Percentiles rank a stretch among this genome's conserved stretches.
Conservation (phyloP, 306 rosid genomes). For the Rosa multiflora region DNA sequence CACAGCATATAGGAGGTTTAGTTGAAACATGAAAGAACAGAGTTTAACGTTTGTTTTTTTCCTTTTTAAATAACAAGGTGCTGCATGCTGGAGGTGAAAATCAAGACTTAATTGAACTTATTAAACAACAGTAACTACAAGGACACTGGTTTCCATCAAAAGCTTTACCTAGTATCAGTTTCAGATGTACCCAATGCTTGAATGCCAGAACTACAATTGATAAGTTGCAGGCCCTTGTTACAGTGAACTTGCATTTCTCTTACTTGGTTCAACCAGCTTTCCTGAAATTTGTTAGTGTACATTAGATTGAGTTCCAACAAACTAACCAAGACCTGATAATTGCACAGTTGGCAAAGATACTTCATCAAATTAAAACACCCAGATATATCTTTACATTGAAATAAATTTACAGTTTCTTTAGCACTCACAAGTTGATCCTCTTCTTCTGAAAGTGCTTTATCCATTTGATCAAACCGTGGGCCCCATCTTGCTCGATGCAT, state of each 20-base stretch:
- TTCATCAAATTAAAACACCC: not conserved
- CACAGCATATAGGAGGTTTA: not conserved
- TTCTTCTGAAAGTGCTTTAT: conserved; percentile 82
- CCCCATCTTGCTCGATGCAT: conserved; percentile 84
- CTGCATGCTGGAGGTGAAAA: not conserved
- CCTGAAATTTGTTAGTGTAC: conserved; percentile 52
- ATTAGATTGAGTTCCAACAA: conserved; percentile 16
- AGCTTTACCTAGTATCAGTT: conserved; percentile 52
- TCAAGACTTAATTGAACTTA: not conserved
- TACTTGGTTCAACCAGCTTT: conserved; percentile 87
- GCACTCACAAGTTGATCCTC: conserved; percentile 87
- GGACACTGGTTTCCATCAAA: conserved; percentile 8
- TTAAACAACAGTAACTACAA: not conserved
- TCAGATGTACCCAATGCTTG: conserved; percentile 55
- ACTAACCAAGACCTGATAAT: conserved; percentile 2
- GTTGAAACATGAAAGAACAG: not conserved
- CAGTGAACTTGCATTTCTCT: conserved; percentile 83
- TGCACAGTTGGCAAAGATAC: not conserved
- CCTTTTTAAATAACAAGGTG: not conserved
- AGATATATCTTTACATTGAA: not conserved
- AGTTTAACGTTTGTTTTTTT: not conserved
- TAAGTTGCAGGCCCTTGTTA: conserved; percentile 69
- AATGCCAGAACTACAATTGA: conserved; percentile 37
- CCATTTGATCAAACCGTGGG: conserved; percentile 79
- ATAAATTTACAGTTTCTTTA: not conserved